A percentile compares a stretch with the other conserved stretches of the same genome.
phyloP scores from a whole-genome alignment of 73 alveolate genomes.

The Paramecium sexaurelia region DNA sequence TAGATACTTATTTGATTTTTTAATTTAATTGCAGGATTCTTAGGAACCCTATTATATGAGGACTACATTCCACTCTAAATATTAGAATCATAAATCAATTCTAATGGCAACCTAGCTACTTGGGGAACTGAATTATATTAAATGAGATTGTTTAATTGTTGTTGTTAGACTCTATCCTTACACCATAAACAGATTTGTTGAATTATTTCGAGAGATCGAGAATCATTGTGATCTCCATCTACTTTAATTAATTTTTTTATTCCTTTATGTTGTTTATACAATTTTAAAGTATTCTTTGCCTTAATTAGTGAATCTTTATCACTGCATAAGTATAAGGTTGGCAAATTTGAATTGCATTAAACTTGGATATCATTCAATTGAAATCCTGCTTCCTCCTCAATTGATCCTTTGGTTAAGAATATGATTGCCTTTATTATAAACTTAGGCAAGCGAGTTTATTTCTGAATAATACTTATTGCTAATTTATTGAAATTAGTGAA shows the following conservation, averaged over 20 bases:
- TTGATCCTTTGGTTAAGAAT: background rate
- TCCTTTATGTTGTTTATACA: constrained; percentile 21
- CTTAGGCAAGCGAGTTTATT: background rate
- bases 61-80: constrained; percentile 22
- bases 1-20: constrained; percentile 11
- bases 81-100: constrained; percentile 24
- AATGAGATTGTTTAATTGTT: background rate
- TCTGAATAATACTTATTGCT: background rate
- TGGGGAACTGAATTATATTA: background rate
- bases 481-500: background rate
- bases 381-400: constrained; percentile 30
- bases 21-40: constrained; percentile 28
- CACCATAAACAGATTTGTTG: constrained; percentile 18
- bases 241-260: background rate
- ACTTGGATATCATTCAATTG: constrained; percentile 15
- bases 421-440: background rate
- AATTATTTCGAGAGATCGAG: constrained; percentile 15
- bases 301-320: constrained; percentile 33
- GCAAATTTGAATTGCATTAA: background rate
- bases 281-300: constrained; percentile 16
- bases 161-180: background rate
- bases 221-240: constrained; percentile 31
- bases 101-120: background rate
- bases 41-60: background rate
- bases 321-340: background rate